Conservation (phyloP, 2,329 filamentous ascomycete genomes). For the Cercospora zeae-maydis region DNA sequence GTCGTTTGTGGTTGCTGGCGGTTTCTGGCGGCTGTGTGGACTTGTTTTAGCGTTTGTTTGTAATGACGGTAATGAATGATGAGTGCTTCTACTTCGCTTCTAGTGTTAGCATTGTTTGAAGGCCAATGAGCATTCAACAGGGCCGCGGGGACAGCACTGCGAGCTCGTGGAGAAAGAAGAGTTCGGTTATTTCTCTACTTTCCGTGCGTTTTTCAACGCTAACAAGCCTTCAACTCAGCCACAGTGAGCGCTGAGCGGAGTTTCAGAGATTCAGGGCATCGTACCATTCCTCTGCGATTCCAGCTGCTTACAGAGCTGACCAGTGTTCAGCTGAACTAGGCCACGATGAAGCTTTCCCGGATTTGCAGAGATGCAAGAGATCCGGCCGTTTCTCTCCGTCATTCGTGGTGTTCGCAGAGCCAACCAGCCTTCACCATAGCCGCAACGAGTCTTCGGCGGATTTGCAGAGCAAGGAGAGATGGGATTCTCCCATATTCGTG, state of each 20-base stretch:
- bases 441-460: neutral
- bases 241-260: neutral
- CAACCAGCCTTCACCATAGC: neutral
- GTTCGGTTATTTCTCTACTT: neutral
- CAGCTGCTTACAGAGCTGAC: neutral
- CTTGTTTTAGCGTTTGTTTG: constrained; percentile 2
- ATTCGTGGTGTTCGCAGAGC: neutral
- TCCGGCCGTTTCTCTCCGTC: neutral
- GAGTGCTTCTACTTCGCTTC: neutral
- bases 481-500: neutral
- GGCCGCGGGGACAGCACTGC: neutral
- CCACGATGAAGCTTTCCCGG: neutral
- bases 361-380: neutral
- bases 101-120: neutral
- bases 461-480: neutral
- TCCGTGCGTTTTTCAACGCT: neutral
- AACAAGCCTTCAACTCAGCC: neutral
- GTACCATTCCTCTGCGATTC: neutral
- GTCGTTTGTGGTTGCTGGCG: neutral
- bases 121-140: neutral
- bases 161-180: neutral
- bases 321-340: neutral
- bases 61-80: neutral
- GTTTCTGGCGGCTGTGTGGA: neutral
- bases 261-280: neutral